Evolutionary conservation across 805 yeast species (phyloP).

Genomic region (Pichia membranifaciens): DNA sequence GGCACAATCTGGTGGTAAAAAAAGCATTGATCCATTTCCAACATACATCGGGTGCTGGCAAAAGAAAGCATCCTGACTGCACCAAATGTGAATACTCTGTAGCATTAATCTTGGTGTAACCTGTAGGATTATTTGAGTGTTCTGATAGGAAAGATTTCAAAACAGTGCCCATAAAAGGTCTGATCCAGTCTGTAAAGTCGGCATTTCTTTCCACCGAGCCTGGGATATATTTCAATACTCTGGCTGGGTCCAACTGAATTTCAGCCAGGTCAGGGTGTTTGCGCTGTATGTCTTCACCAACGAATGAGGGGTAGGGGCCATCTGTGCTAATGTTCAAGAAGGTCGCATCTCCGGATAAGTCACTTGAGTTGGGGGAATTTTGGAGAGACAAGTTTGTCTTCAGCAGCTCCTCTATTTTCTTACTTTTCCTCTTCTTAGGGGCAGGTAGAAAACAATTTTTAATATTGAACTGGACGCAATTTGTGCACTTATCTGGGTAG

Average conservation of each 20-base stretch:
- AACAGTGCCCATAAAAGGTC: conserved; percentile 27
- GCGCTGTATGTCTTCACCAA: conserved; percentile 18
- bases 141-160: conserved; percentile 10
- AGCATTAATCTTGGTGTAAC: conserved; percentile 10
- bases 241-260: conserved; percentile 20
- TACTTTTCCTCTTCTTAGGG: conserved; percentile 24
- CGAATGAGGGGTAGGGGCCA: background rate
- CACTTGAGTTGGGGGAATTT: background rate
- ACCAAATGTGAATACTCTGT: conserved; percentile 20
- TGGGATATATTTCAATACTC: conserved; percentile 15
- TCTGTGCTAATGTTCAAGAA: background rate
- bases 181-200: conserved; percentile 5
- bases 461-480: conserved; percentile 66
- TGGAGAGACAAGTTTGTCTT: conserved; percentile 1
- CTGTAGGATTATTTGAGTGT: background rate
- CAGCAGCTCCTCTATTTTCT: conserved; percentile 20
- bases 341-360: background rate
- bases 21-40: conserved; percentile 55
- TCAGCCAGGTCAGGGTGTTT: conserved; percentile 21
- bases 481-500: conserved; percentile 50
- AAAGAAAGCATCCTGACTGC: conserved; percentile 53
- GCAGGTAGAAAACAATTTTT: conserved; percentile 61
- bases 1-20: conserved; percentile 61
- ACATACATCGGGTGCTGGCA: conserved; percentile 57
- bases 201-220: background rate